Base-by-base conservation (phyloP, 208 protist genomes). In the Naegleria fowleri region DNA sequence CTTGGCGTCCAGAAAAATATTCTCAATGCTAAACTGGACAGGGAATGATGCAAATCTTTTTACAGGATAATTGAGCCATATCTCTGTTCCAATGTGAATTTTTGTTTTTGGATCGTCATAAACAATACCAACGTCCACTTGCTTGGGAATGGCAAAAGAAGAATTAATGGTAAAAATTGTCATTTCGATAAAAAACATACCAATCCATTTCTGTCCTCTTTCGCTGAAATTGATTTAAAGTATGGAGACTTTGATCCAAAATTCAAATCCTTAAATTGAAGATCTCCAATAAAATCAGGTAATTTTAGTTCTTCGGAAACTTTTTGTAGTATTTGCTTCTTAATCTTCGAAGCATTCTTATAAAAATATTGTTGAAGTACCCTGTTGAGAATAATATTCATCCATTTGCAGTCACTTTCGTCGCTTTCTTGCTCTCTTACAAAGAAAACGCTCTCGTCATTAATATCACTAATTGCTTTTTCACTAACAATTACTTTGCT, bases 171-270 rank as follows among this genome's bases (percentile, higher is more conserved):
- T 7, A 48, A 48, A 48, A 48, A 7, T 48, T 48, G 7, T 48
- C 7, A 48, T 7, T 48, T 48, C 43, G 1, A 9, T 9, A 48
- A 9, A 7, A 9, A 76, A 33, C 29, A 5, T 33, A 76, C 59
- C 59, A 85, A 39, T 43, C 79, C 79, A 85, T 85, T 85, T 39
- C n/a, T 43, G 41, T 85, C 79, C 41, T 85, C 79, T 25, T 39
- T 43, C 22, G 79, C 79, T 43, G 9, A 29, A 43, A 85, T 85
- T 5, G n/a, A 5, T 13, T 85, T 43, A 85, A 85, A 85, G 11
- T 39, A 85, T 43, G 79, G 79, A n/a, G 79, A 43, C 22, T 85
- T 85, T 43, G 79, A 85, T 22, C 79, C 79, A 85, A 85, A 85
- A 85, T 85, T 85, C 36, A 85, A 85, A 43, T 85, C 79, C 22